Base-by-base conservation (phyloP, 179 eudicot species). In the Patellifolia procumbens region DNA sequence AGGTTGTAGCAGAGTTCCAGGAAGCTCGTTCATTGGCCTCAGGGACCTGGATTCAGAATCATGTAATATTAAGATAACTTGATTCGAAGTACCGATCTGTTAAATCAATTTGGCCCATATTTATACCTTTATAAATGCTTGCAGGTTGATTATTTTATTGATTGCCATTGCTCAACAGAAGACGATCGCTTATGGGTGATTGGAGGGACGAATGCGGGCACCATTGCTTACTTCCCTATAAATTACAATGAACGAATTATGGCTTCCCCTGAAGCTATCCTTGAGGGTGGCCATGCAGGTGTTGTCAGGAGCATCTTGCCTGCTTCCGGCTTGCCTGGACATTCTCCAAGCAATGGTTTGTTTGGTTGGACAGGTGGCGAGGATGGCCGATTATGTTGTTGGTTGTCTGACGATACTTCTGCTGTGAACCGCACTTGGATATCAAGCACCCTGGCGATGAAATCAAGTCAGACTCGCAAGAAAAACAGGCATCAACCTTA, bases 331-430 rank as follows among this genome's bases (percentile, higher is more conserved):
- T 70, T 55, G 52, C 79, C 59, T 3, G 76, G 80, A 6, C 78
- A 72, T 29, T 49, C 81, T 52, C 80, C 76, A 16, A 76, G 59
- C 72, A 82, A 72, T 32, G 90, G 94, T 71, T 72, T 90, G 46
- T 95, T 91, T 73, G 98, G 97, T 42, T 95, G 99, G 99, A 91
- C 92, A 0, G 97, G 99, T 26, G 99, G 98, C 12, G 99, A 95
- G 77, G 99, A 95, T 85, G 99, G 99, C 19, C 90, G 97, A 45
- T 77, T 95, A 69, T 93, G 99, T 87, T 93, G 96, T 74, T 95
- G 99, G 99, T 81, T 82, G 34, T 87, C 99, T 0, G 96, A 93
- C 61, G 91, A 85, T 69, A 85, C 85, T 0, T 76, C 83, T 20
- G 87, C 87, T 51, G 68, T 74, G 29, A 88, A 84, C 51, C 88